Evolutionary conservation across 1,284 basidiomycete species (phyloP).

Genomic region (Apiotrichum brassicae): DNA sequence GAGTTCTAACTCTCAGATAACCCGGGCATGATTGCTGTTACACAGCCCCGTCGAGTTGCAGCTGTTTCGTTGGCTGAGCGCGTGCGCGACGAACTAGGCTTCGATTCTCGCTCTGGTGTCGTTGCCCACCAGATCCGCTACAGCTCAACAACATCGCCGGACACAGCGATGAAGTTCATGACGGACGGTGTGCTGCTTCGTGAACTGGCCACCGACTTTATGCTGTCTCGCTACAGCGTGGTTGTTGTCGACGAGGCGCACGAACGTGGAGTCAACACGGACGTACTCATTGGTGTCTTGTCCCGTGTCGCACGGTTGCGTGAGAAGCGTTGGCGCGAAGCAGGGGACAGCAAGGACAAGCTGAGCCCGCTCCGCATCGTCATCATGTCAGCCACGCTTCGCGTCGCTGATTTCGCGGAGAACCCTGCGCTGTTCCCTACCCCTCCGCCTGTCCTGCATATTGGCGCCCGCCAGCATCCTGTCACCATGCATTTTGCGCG

Average conservation of each 20-base stretch:
- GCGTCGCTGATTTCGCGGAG: slow-evolving; percentile 85
- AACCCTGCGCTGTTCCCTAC: slow-evolving; percentile 75
- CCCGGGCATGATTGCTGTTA: slow-evolving; percentile 96
- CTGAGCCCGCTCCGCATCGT: slow-evolving; percentile 85
- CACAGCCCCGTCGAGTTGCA: slow-evolving; percentile 94
- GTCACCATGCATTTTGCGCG: slow-evolving; percentile 93
- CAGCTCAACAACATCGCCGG: slow-evolving; percentile 81
- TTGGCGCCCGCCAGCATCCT: slow-evolving; percentile 86
- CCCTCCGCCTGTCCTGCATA: slow-evolving; percentile 83
- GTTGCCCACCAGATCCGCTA: slow-evolving; percentile 98
- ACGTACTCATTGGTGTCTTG: slow-evolving; percentile 91
- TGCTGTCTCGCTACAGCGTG: slow-evolving; percentile 84
- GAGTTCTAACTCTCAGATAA: slow-evolving; percentile 60
- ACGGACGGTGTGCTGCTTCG: slow-evolving; percentile 95
- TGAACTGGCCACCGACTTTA: slow-evolving; percentile 85
- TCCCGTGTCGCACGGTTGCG: slow-evolving; percentile 84
- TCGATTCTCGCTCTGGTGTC: slow-evolving; percentile 58
- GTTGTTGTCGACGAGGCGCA: slow-evolving; percentile 97
- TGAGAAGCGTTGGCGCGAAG: slow-evolving; percentile 78
- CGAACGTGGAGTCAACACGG: slow-evolving; percentile 96
- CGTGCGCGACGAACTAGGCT: slow-evolving; percentile 78
- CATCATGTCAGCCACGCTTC: slow-evolving; percentile 98
- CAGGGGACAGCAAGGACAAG: slow-evolving; percentile 57
- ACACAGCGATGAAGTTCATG: slow-evolving; percentile 98
- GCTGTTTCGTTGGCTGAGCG: slow-evolving; percentile 93